Evolutionary conservation across 768 basidiomycete genomes (phyloP), one percentile per base, ranked within the genome.

Genomic region (Tulasnella sp.): DNA sequence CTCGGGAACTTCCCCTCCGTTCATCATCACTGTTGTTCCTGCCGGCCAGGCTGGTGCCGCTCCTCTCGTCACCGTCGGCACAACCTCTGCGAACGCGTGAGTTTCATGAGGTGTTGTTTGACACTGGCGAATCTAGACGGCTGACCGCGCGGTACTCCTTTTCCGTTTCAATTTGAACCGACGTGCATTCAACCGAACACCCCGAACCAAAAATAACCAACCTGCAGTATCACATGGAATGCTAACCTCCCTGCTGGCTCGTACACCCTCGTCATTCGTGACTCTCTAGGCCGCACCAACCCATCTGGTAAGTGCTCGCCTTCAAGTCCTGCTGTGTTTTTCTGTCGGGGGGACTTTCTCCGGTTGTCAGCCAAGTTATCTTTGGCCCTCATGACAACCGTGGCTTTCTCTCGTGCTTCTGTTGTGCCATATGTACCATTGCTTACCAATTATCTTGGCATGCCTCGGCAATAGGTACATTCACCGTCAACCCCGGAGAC

Each of bases 201-300:
- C 25, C 9, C 37, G n/a, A 42, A n/a, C n/a, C 70, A 22, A n/a
- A 58, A 72, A 45, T 22, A 31, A n/a, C 37, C 17, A 54, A 75
- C 31, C n/a, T 9, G 14, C 54, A 71, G 79, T n/a, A 67, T 77
- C 70, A 79, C 80, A 22, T 81, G 80, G 80, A 77, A 36, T 34
- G 79, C 78, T 34, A 79, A 80, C 74, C 58, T 80, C 31, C 40
- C 79, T 37, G 76, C 76, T 22, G 80, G 80, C 17, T 78, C 80
- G 73, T 78, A 82, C 78, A 83, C 82, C 42, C 72, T 83, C 36
- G 78, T 80, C 77, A 39, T 83, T 45, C 81, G 80, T 74, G 83
- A 84, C 76, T 71, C 79, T 8, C 77, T 79, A 37, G 83, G 83
- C n/a, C 52, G 52, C 77, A 77, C 71, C 36, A 52, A 67, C 25